Conservation (phyloP, 331 rosid species). For the Cydonia oblonga region DNA sequence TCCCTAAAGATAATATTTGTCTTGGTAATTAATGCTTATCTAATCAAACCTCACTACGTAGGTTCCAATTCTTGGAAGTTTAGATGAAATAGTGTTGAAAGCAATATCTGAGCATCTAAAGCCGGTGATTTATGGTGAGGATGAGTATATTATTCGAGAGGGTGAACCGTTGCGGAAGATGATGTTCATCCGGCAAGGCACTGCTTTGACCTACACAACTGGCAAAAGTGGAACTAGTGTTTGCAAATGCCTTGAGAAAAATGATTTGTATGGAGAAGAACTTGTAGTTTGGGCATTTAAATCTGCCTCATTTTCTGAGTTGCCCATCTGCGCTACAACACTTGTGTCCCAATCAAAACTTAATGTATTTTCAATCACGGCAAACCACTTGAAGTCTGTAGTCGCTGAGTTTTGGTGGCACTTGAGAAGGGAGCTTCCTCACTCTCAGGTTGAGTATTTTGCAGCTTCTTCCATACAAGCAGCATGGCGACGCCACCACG, state of each 20-base stretch:
- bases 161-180: neutral
- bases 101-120: neutral
- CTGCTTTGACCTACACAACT: neutral
- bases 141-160: neutral
- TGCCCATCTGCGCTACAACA: neutral
- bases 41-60: neutral
- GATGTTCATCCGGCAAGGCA: neutral
- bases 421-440: no score
- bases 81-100: neutral
- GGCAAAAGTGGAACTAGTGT: no score
- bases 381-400: neutral
- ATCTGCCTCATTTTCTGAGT: neutral
- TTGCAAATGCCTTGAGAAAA: no score
- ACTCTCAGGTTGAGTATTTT: no score
- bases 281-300: neutral
- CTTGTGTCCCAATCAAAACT: neutral
- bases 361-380: neutral
- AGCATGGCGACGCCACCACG: no score
- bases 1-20: no score
- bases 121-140: neutral
- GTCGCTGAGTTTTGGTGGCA: no score
- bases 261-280: neutral
- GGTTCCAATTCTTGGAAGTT: neutral
- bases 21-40: no score
- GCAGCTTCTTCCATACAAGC: no score